Evolutionary conservation across 139 green algal species (phyloP).

Genomic region (Chlorella sorokiniana): DNA sequence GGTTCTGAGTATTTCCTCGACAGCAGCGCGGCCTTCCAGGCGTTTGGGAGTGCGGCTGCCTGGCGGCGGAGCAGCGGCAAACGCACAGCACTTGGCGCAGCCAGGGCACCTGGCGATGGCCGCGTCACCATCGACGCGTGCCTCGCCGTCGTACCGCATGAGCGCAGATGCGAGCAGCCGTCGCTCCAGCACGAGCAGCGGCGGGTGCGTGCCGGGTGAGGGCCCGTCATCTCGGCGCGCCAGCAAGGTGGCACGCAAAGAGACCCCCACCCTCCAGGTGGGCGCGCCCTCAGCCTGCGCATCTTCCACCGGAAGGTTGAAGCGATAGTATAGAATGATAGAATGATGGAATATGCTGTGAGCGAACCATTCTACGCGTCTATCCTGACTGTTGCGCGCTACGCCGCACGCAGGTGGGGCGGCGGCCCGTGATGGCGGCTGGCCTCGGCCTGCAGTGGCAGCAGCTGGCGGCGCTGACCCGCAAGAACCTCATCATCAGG

Average conservation of each 20-base stretch:
- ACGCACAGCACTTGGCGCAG: too few species aligned
- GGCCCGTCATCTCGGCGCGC: too few species aligned
- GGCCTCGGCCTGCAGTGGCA: conserved; percentile 19
- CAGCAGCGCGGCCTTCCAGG: too few species aligned
- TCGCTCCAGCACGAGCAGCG: not conserved
- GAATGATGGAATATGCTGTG: too few species aligned
- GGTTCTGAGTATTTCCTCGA: too few species aligned
- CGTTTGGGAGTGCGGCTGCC: too few species aligned
- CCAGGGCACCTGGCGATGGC: not conserved
- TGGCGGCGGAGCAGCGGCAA: too few species aligned
- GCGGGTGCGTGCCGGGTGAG: not conserved
- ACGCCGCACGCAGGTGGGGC: not conserved
- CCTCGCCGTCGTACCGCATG: not conserved
- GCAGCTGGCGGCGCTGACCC: conserved; percentile 33
- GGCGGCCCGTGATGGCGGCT: not conserved
- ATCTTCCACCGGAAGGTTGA: too few species aligned
- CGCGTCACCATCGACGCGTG: not conserved
- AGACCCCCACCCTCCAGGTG: conserved; percentile 23
- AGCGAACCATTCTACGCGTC: not conserved
- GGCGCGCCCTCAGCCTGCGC: not conserved
- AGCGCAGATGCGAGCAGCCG: not conserved
- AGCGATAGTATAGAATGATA: too few species aligned
- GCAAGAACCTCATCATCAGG: conserved; percentile 39
- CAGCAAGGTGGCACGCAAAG: conserved; percentile 2
- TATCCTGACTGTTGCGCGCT: not conserved